A percentile compares a stretch with the other conserved stretches of the same genome.
Conservation (phyloP, 768 basidiomycete species). For the Amanita fuliginea region DNA sequence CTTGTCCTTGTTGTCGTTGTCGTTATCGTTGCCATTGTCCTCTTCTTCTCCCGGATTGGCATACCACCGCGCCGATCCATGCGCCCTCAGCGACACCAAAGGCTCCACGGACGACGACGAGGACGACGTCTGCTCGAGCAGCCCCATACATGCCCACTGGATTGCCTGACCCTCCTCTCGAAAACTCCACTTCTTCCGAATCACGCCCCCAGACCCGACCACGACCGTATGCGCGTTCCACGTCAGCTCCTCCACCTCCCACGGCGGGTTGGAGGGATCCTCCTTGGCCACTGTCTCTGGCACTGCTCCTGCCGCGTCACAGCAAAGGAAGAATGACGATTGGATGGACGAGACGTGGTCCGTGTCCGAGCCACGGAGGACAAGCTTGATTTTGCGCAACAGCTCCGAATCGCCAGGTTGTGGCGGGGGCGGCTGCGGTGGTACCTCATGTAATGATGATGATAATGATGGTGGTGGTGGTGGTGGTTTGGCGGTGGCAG, state of each 20-base stretch:
- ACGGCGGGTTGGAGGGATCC: too few species aligned
- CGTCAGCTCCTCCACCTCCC: constrained; percentile 50
- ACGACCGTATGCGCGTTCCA: constrained; percentile 62
- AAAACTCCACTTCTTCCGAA: constrained; percentile 68
- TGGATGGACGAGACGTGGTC: constrained; percentile 30
- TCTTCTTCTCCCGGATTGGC: constrained; percentile 10
- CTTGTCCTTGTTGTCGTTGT: not conserved
- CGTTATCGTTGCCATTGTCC: constrained; percentile 9
- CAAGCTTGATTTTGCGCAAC: constrained; percentile 46
- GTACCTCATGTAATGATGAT: too few species aligned
- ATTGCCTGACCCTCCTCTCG: constrained; percentile 59
- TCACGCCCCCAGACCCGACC: constrained; percentile 54
- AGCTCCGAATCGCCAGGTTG: constrained; percentile 27
- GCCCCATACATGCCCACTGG: constrained; percentile 73
- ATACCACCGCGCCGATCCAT: constrained; percentile 19
- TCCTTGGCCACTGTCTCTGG: too few species aligned
- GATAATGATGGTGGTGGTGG: too few species aligned
- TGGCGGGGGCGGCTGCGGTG: too few species aligned
- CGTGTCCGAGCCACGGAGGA: constrained; percentile 33
- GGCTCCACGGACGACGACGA: too few species aligned
- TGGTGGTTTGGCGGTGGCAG: too few species aligned
- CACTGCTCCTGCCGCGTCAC: too few species aligned
- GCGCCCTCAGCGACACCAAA: constrained; percentile 12
- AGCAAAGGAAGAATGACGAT: constrained; percentile 24
- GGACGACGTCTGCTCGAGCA: constrained; percentile 40